Conservation (phyloP, 1,139 yeast genomes). For the Petasospora fabianii region DNA sequence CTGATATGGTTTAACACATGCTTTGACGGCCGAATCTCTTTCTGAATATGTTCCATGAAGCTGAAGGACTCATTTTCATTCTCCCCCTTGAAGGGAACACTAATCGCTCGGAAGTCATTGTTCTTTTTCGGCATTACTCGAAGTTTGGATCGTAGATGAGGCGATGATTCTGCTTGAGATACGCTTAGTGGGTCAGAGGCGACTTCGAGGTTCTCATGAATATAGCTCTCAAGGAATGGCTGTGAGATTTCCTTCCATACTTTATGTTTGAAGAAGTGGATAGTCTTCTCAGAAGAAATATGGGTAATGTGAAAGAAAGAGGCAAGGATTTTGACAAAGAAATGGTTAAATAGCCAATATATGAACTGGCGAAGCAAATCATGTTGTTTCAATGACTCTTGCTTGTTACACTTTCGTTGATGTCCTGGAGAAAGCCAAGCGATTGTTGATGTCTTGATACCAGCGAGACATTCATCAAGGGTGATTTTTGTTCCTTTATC, state of each 20-base stretch:
- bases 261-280: constrained; percentile 54
- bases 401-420: constrained; percentile 32
- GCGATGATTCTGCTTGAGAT: constrained; percentile 7
- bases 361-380: constrained; percentile 41
- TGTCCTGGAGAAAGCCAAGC: constrained; percentile 46
- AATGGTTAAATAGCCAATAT: constrained; percentile 52
- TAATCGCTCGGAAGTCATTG: constrained; percentile 56
- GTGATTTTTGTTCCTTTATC: constrained; percentile 34
- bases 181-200: constrained; percentile 2
- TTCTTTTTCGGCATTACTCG: constrained; percentile 52
- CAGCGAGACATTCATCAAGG: constrained; percentile 28
- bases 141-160: constrained; percentile 34
- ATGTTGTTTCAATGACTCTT: constrained; percentile 36
- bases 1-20: constrained; percentile 31
- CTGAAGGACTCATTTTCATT: constrained; percentile 25
- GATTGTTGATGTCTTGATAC: constrained; percentile 39
- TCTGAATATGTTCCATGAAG: constrained; percentile 25
- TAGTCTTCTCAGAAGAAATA: constrained; percentile 37
- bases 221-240: constrained; percentile 15
- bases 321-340: constrained; percentile 46
- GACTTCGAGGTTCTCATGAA: constrained; percentile 6
- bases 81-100: constrained; percentile 44
- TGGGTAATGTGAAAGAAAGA: constrained; percentile 70
- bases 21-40: constrained; percentile 37
- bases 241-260: constrained; percentile 51